Evolutionary conservation across 495 filamentous ascomycete species (phyloP).

Genomic region (Chaetomium tenue): DNA sequence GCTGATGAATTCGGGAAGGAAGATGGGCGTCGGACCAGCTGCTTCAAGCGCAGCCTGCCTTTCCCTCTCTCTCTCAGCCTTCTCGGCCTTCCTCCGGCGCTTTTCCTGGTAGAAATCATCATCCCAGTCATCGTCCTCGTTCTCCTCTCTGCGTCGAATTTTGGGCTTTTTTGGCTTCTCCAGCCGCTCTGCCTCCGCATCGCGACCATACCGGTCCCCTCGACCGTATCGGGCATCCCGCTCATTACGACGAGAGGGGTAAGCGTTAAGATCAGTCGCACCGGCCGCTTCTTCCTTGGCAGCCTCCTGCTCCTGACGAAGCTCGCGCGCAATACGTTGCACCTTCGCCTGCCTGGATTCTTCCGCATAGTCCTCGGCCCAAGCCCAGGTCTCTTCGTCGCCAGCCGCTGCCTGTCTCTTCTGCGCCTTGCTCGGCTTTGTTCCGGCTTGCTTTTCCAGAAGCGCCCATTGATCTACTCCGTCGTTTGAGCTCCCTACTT

Average conservation of each 20-base stretch:
- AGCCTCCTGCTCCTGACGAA: not conserved
- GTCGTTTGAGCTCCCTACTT: not conserved
- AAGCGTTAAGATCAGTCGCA: not conserved
- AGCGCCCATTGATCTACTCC: constrained; percentile 2
- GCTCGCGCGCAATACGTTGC: not conserved
- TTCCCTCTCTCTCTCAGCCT: constrained; percentile 34
- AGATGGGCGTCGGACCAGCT: constrained; percentile 47
- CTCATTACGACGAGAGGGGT: not conserved
- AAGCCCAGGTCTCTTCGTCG: constrained; percentile 12
- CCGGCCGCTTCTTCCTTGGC: not conserved
- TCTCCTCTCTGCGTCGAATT: constrained; percentile 18
- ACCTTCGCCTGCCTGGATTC: not conserved
- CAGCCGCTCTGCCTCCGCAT: not conserved
- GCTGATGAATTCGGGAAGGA: constrained; percentile 87
- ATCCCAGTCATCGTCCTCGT: constrained; percentile 40
- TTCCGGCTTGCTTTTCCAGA: not conserved
- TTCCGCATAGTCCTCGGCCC: constrained; percentile 16
- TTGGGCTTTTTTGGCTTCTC: constrained; percentile 27
- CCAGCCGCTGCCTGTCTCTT: not conserved
- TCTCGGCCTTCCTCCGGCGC: constrained; percentile 39
- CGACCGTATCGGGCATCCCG: not conserved
- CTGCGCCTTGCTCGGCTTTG: not conserved
- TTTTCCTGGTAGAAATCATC: constrained; percentile 33
- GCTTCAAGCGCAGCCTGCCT: constrained; percentile 28
- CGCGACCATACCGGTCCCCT: not conserved